Evolutionary conservation across 140 eudicot species (phyloP), one percentile per base, ranked within the genome.

Genomic region (Cichorium intybus): DNA sequence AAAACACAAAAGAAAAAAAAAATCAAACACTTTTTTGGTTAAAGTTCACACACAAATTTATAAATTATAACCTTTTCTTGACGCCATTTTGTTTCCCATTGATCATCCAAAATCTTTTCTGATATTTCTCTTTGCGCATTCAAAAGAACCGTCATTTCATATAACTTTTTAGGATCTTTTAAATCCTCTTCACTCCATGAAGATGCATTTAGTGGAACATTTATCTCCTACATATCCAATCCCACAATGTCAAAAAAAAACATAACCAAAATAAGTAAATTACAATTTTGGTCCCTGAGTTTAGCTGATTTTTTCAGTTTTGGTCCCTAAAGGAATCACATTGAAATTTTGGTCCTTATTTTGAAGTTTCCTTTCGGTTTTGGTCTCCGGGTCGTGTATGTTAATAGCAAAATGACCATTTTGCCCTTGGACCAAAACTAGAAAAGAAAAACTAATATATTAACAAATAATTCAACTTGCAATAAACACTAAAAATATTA

Each of bases 31-130:
- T 10, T 24, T 34, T 37, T 35, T 14, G 64, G 60, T 55, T 43
- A 14, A 56, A 55, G 27, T 15, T 29, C 60, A 29, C 22, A 43
- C 15, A 54, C 41, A 33, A 47, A 24, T 37, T 29, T 48, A 7
- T 59, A 24, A 33, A 52, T 50, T 56, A 31, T 41, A 50, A 92
- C 99, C 96, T 85, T 84, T 56, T 88, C 84, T 80, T 92, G 87
- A 23, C 97, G 96, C 99, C 99, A 92, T 35, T 81, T 81, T 28
- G 85, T 67, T 75, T 92, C 96, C 99, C 99, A 92, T 49, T 88
- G 95, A 22, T 81, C 80, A 69, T 92, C 96, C 80, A 92, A 77
- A 62, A 92, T 83, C 66, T 83, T 75, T n/a, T 88, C 92, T 9
- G 96, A 83, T 28, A 92, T 88, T 72, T 92, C 99, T 72, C 75